phyloP scores from a whole-genome alignment of 108 stramenopile genomes.

The Chaetoceros muelleri region DNA sequence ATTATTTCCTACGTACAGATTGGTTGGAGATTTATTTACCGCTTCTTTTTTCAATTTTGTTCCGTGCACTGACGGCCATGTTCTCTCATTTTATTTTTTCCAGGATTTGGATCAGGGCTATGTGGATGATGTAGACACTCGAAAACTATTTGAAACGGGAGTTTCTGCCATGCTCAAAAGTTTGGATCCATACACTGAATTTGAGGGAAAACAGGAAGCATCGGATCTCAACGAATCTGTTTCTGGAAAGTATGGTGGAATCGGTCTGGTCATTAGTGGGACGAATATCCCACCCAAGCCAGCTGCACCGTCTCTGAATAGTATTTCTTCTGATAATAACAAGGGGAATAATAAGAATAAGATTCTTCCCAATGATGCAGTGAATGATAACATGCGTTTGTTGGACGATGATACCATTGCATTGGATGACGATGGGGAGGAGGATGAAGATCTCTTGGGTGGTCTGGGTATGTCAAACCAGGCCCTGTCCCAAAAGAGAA shows the following conservation, averaged over 20 bases:
- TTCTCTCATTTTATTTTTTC: neutral
- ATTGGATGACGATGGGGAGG: constrained; percentile 33
- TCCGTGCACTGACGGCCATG: neutral
- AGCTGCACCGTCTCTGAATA: constrained; percentile 3
- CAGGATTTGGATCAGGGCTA: constrained; percentile 59
- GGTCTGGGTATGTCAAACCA: no score
- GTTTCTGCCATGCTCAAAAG: constrained; percentile 85
- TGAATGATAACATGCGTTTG: constrained; percentile 16
- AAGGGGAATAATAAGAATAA: constrained; percentile 12
- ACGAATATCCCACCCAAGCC: constrained; percentile 11
- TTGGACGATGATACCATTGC: constrained; percentile 9
- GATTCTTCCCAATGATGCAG: constrained; percentile 30
- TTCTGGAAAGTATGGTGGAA: constrained; percentile 84
- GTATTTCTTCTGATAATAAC: neutral
- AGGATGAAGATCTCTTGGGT: constrained; percentile 13
- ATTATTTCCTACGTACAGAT: neutral
- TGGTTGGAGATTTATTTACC: neutral
- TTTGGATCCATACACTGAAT: constrained; percentile 96
- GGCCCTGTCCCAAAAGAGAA: constrained; percentile 19
- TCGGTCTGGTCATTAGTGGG: constrained; percentile 88
- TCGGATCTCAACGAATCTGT: constrained; percentile 76
- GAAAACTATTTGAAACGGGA: constrained; percentile 87
- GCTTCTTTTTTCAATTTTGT: neutral
- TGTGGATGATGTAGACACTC: constrained; percentile 79
- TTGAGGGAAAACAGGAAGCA: constrained; percentile 72